These are phyloP conservation scores for Trichoderma oligosporum DNA, from an alignment of 2,329 filamentous ascomycete species.

Conservation along the genomic window DNA sequence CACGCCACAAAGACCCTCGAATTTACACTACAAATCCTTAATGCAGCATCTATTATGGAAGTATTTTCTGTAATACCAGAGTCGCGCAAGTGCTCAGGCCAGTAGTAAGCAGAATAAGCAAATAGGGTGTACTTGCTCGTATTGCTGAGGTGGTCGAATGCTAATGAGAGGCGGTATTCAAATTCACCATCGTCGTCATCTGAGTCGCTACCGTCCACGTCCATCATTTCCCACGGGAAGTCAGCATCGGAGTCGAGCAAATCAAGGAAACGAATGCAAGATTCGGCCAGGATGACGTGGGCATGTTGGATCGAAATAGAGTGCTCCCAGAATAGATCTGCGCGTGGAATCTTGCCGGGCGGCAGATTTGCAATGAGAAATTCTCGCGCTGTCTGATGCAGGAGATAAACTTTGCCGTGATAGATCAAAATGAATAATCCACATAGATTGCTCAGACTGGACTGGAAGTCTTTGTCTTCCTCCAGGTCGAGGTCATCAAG, in stretches of 20 bases:
- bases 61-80: neutral
- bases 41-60: neutral
- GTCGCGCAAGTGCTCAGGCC: neutral
- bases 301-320: constrained; percentile 23
- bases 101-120: neutral
- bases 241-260: constrained; percentile 16
- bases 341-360: neutral
- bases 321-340: constrained; percentile 22
- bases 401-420: constrained; percentile 28
- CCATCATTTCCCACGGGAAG: neutral
- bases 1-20: neutral
- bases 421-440: constrained; percentile 31
- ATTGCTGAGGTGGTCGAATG: too few species aligned
- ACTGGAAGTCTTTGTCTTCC: constrained; percentile 22
- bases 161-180: too few species aligned
- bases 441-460: constrained; percentile 24
- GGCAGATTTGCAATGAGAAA: constrained; percentile 27
- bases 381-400: constrained; percentile 34
- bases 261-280: constrained; percentile 25
- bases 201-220: too few species aligned
- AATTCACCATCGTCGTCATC: too few species aligned
- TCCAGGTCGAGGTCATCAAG: constrained; percentile 25
- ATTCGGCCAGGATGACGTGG: constrained; percentile 24
- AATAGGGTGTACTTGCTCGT: too few species aligned
- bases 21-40: neutral